Evolutionary conservation across 306 rosid genomes (phyloP).

Genomic region (Vigna nakashimae): DNA sequence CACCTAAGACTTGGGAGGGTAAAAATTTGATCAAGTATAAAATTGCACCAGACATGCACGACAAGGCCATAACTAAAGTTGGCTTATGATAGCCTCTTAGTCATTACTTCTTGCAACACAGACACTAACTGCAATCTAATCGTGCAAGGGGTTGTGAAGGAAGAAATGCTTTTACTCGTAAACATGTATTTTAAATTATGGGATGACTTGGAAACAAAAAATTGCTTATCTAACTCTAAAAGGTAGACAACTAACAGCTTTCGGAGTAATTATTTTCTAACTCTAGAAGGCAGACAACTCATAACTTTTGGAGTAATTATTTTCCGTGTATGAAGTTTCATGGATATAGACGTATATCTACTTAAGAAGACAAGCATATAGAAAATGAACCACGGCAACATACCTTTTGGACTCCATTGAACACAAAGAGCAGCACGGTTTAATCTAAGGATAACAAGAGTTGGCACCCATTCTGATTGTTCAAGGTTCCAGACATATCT

Average conservation of each 20-base stretch:
- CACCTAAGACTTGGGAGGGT: not conserved
- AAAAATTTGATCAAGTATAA: constrained; percentile 19
- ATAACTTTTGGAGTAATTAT: constrained; percentile 22
- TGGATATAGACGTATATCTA: constrained; percentile 16
- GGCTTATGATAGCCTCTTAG: constrained; percentile 31
- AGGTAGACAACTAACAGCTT: not conserved
- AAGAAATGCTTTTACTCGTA: constrained; percentile 15
- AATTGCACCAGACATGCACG: constrained; percentile 31
- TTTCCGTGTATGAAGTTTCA: constrained; percentile 8
- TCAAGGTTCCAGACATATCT: constrained; percentile 98
- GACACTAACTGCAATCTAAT: constrained; percentile 14
- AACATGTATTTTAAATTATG: constrained; percentile 22
- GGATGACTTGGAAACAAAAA: constrained; percentile 29
- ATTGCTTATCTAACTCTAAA: not conserved
- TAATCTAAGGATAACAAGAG: constrained; percentile 90
- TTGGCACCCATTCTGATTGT: constrained; percentile 94
- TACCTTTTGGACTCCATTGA: constrained; percentile 98
- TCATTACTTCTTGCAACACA: constrained; percentile 31
- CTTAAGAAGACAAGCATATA: constrained; percentile 10
- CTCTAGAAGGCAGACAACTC: constrained; percentile 20
- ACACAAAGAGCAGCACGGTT: constrained; percentile 99
- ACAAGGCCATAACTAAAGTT: constrained; percentile 18
- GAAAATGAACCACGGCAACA: constrained; percentile 27
- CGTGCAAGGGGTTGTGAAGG: constrained; percentile 19
- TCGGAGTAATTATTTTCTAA: constrained; percentile 20